Base-by-base conservation (phyloP, 306 rosid genomes). In the Citrullus amarus region DNA sequence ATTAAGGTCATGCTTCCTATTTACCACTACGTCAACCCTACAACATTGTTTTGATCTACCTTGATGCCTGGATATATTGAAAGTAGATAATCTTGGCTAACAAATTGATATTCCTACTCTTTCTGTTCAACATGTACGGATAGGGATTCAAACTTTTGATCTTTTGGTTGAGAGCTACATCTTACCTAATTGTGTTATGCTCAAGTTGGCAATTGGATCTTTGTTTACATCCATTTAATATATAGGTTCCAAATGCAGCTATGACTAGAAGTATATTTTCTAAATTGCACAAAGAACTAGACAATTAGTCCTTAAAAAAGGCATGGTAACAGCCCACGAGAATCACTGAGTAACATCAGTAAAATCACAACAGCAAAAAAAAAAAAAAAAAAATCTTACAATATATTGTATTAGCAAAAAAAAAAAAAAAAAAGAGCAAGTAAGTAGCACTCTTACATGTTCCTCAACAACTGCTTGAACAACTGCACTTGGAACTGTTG, bases 381-480 rank as follows among this genome's bases (percentile, higher is more conserved):
- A 28, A 16, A 22, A 25, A 25, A 25, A 25, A 25, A 25, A 25
- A 25, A 8, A 25, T 73, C 75, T 13, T 10, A 30, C 13, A 46
- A 13, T 11, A 73, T 51, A 73, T 8, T 51, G 77, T 15, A 51
- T 32, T 73, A 48, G 53, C 60, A 73, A 48, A 51, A 25, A 32
- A 44, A 73, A 73, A 44, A 48, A 73, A 51, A 25, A 32, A 9
- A 73, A 51, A 44, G 28, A 2, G 22, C 38, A 25, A 65, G 76
- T 6, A 75, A 75, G 10, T 39, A 57, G 55, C 80, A 73, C 79
- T 85, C 97, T 89, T 86, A 95, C 97, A 79, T 95, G 98, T 87
- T 92, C 98, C 88, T 92, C 98, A 79, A 95, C 93, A 77, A 92
- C 88, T 38, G 97, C 98, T 83, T 88, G 97, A 83, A 91, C 96